These are phyloP conservation scores for Groenewaldozyma tartarivorans DNA, from an alignment of 805 yeast species.

Conservation along the genomic window DNA sequence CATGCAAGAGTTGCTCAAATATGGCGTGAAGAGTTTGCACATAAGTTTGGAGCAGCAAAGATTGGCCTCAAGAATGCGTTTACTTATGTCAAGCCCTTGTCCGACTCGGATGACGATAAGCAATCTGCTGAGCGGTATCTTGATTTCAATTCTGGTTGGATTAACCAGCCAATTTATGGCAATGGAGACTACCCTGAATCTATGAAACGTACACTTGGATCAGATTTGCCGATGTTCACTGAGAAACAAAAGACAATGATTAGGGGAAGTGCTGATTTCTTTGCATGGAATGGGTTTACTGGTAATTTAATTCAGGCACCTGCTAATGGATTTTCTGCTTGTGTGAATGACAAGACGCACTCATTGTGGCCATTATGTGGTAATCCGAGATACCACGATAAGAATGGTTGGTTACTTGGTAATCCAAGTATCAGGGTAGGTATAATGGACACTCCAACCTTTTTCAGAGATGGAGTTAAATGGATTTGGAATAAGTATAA, in stretches of 20 bases:
- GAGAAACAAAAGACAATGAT: conserved; percentile 21
- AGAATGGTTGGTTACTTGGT: conserved; percentile 17
- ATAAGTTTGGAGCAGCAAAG: conserved; percentile 19
- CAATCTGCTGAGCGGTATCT: conserved; percentile 23
- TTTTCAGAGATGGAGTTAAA: conserved; percentile 8
- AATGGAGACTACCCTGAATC: conserved; percentile 24
- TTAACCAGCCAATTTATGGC: conserved; percentile 24
- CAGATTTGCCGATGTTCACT: conserved; percentile 20
- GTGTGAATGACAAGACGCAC: conserved; percentile 18
- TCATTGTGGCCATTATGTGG: conserved; percentile 25
- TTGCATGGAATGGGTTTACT: conserved; percentile 27
- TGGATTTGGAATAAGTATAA: conserved; percentile 18
- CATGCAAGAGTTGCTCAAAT: conserved; percentile 21
- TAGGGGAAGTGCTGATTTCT: conserved; percentile 23
- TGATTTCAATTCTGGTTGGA: conserved; percentile 19
- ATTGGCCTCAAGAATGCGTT: conserved; percentile 22
- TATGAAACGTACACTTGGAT: conserved; percentile 19
- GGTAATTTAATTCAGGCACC: conserved; percentile 18
- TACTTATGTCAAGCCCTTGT: conserved; percentile 22
- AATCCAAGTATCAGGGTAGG: conserved; percentile 17
- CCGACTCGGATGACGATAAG: conserved; percentile 18
- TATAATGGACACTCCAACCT: conserved; percentile 17
- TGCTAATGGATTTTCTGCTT: conserved; percentile 17
- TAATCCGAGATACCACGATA: conserved; percentile 4
- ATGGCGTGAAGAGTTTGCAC: conserved; percentile 20